Base-by-base conservation (phyloP, 306 rosid species). In the Ochetophila trinervis region DNA sequence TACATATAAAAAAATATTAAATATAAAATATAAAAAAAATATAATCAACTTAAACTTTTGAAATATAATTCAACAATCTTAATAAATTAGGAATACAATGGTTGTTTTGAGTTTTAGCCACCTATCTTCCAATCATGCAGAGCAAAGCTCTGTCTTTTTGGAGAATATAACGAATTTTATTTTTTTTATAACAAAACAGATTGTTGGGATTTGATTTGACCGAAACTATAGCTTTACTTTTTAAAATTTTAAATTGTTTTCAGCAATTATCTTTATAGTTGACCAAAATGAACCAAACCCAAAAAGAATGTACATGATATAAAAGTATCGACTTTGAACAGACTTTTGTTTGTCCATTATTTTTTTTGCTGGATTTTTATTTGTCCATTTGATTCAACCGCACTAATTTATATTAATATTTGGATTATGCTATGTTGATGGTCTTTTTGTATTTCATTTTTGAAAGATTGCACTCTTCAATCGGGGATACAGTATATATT, bases 181-280 rank as follows among this genome's bases (percentile, higher is more conserved):
- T 24, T 50, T 50, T 23, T 8, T 16, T 36, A 36, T 2, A 6
- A 36, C 6, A 1, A 1, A 4, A 35, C 0, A 36, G 6, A 37
- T 40, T 13, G 17, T 59, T 22, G 47, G 63, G 13, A 35, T 30
- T 5, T 36, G 24, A 49, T 65, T 51, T 51, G 69, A 17, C 58
- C 57, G n/a, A 49, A 30, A 1, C 24, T 16, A 51, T 7, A 51
- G 56, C 22, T 53, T 1, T 18, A 20, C 12, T 53, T 53, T n/a
- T 5, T 27, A 18, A 34, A 7, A 3, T 20, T 24, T 14, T 50
- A 16, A 5, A 5, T 72, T 21, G 55, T 65, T 35, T 27, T 58
- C 66, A 49, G 48, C 59, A 60, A 66, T 60, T 40, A 67, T 48
- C 44, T 13, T 67, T n/a, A 40, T 67, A 21, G 59, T 62, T 62